Evolutionary conservation across 495 filamentous ascomycete species (phyloP).

Genomic region (Aspergillus leporis): DNA sequence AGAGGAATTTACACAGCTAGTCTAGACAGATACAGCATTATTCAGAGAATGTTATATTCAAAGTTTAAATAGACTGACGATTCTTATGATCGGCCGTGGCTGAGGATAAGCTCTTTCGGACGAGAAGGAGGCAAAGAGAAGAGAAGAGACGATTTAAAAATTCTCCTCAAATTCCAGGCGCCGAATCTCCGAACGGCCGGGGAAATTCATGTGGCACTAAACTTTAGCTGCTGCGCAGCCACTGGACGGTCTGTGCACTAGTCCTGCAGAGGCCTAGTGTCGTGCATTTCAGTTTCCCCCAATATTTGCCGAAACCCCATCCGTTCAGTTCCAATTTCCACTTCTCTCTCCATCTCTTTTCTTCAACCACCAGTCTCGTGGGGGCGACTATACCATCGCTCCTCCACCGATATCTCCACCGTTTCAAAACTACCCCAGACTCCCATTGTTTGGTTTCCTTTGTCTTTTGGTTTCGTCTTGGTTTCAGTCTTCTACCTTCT

Average conservation of each 20-base stretch:
- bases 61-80: too few relatives aligned
- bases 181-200: neutral
- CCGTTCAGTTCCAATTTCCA: neutral
- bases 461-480: neutral
- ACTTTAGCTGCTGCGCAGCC: neutral
- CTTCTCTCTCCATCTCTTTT: neutral
- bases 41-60: too few relatives aligned
- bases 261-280: neutral
- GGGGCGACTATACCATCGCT: neutral
- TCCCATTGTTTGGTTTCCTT: neutral
- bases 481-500: neutral
- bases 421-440: neutral
- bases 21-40: too few relatives aligned
- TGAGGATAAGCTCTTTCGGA: too few relatives aligned
- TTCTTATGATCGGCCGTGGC: too few relatives aligned
- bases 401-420: neutral
- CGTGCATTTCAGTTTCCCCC: neutral
- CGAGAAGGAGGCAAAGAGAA: too few relatives aligned
- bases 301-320: neutral
- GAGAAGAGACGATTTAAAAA: too few relatives aligned
- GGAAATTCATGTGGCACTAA: slow-evolving; percentile 2
- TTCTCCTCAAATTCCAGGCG: too few relatives aligned
- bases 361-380: neutral
- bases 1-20: too few relatives aligned
- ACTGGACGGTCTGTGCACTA: neutral